Base-by-base conservation (phyloP, 2,329 filamentous ascomycete genomes). In the Fragosphaeria purpurea region DNA sequence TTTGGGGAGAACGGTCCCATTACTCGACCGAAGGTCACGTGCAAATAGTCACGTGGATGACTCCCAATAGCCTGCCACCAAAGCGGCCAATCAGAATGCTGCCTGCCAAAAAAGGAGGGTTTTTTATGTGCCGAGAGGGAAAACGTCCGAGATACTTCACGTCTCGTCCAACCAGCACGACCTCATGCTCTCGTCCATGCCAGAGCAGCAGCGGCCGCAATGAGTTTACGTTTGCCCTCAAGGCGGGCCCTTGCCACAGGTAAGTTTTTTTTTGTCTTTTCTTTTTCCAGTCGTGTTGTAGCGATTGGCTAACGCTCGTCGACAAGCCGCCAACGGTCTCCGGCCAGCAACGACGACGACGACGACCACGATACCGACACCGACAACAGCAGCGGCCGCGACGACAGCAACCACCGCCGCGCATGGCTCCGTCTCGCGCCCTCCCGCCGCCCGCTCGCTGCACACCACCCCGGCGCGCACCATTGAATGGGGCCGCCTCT, bases 151-250 rank as follows among this genome's bases (percentile, higher is more conserved):
- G 22, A 22, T 22, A 2, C 22, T 22, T 22, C 22, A 22, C 22
- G 22, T 3, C 22, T 22, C 22, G 22, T 48, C 42, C n/a, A 31
- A 37, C 39, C 39, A 33, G 32, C 33, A 12, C 40, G 40, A 22
- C 13, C 12, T 34, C 44, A 39, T 44, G 22, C 22, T 22, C 22
- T 22, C 22, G 22, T 22, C 22, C 22, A 22, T 22, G 22, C 22
- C 22, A 22, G 22, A 22, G 22, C 22, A 22, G 22, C 22, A 22
- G 22, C 7, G 41, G 60, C 57, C 55, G 57, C 51, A 46, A 88
- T 88, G 84, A 86, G 74, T 68, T 67, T 84, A 60, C 76, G 77
- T 65, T 69, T 81, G 62, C 80, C 82, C 58, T 72, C 80, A 60
- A 70, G 79, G 70, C 77, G 77, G 69, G 69, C 84, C 59, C 71